Conservation (phyloP, 345 rosid species). For the Syzygium oleosum region DNA sequence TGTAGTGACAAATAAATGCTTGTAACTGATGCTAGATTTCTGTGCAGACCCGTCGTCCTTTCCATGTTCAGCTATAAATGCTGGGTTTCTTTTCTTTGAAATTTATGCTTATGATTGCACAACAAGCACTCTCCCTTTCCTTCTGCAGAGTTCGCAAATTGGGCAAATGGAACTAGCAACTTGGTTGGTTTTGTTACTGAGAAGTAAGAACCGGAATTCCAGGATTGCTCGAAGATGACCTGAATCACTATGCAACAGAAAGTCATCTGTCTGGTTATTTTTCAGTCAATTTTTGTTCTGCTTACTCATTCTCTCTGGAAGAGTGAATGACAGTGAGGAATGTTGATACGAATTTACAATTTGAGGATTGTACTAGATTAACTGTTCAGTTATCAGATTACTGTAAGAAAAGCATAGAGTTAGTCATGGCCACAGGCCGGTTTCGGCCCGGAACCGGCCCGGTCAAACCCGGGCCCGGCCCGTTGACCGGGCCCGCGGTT, state of each 20-base stretch:
- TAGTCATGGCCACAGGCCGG: no score
- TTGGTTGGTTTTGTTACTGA: neutral
- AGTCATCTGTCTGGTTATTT: neutral
- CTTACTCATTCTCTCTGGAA: neutral
- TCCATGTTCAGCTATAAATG: neutral
- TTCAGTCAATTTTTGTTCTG: neutral
- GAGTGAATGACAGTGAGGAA: neutral
- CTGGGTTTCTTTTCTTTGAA: neutral
- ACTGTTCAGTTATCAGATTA: neutral
- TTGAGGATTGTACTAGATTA: neutral
- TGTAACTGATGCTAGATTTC: neutral
- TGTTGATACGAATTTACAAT: neutral
- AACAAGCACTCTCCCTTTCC: neutral
- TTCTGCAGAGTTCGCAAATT: neutral
- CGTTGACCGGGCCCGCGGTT: no score
- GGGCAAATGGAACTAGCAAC: neutral
- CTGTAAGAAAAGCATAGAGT: neutral
- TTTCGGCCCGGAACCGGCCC: no score
- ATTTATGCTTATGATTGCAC: neutral
- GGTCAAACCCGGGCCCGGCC: no score
- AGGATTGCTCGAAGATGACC: neutral
- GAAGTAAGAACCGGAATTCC: neutral
- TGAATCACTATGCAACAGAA: neutral
- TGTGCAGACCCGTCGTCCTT: neutral
- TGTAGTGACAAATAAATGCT: neutral